A percentile compares a stretch with the other conserved stretches of the same genome.
phyloP scores from a whole-genome alignment of 1,284 basidiomycete species.

The Trametes sp. region DNA sequence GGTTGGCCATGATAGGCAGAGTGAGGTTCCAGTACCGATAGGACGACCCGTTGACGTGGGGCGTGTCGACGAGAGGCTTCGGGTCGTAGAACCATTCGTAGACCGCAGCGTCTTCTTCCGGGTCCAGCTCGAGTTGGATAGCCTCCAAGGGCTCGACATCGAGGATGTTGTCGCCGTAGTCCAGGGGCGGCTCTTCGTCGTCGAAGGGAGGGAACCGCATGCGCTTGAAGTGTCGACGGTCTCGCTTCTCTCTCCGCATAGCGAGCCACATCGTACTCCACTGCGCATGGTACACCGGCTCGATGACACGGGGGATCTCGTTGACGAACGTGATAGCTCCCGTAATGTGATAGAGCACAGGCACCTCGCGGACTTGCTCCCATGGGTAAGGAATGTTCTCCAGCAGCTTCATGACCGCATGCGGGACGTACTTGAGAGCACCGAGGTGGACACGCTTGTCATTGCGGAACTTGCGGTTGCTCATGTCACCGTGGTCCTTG shows the following conservation, averaged over 20 bases:
- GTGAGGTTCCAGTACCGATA: constrained; percentile 95
- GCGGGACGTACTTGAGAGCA: constrained; percentile 98
- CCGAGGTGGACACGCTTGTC: constrained; percentile 99
- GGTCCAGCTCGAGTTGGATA: constrained; percentile 96
- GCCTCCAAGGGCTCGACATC: constrained; percentile 98
- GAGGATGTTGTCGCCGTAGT: constrained; percentile 98
- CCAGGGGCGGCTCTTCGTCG: constrained; percentile 97
- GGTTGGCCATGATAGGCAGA: constrained; percentile 94
- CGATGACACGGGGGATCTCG: constrained; percentile 95
- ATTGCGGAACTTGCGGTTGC: constrained; percentile 95
- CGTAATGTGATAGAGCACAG: constrained; percentile 98
- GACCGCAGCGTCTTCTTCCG: constrained; percentile 94
- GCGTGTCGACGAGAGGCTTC: constrained; percentile 91
- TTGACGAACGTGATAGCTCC: constrained; percentile 99
- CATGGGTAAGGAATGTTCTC: constrained; percentile 99
- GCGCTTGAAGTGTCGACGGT: constrained; percentile 98
- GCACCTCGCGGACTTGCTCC: constrained; percentile 99
- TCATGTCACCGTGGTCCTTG: constrained; percentile 98
- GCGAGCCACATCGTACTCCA: constrained; percentile 99
- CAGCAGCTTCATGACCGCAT: constrained; percentile 98
- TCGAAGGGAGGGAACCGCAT: constrained; percentile 99
- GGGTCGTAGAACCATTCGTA: constrained; percentile 99
- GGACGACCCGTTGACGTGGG: constrained; percentile 89
- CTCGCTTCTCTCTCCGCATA: constrained; percentile 98
- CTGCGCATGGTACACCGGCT: constrained; percentile 98